Percentiles rank a stretch among this genome's conserved stretches.
phyloP scores from a whole-genome alignment of 345 rosid genomes.

The Eucalyptus decipiens region DNA sequence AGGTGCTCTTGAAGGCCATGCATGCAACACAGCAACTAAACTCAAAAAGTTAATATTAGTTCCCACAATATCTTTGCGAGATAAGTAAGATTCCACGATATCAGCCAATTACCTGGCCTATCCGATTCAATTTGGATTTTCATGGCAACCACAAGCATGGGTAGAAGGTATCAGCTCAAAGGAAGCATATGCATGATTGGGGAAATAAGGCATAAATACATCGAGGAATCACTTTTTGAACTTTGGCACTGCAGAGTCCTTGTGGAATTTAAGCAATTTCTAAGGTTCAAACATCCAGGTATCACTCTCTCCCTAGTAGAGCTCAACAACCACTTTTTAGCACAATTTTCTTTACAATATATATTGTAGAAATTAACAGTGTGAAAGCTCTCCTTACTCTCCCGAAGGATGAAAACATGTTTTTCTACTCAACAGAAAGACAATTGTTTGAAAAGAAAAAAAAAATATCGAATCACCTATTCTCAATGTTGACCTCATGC shows the following conservation, averaged over 20 bases:
- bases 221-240: not conserved
- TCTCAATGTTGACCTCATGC: not conserved
- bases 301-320: not conserved
- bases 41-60: not conserved
- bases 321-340: not conserved
- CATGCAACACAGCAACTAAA: not conserved
- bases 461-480: not conserved
- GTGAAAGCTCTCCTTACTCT: not conserved
- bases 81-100: not conserved
- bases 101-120: not conserved
- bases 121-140: not conserved
- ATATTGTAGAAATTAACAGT: not conserved
- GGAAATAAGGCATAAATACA: not conserved
- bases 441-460: not conserved
- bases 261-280: not conserved
- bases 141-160: not conserved
- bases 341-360: not conserved
- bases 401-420: not conserved
- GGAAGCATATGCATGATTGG: not conserved
- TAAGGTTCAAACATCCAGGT: not conserved
- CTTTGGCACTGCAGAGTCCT: not conserved
- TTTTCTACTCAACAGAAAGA: not conserved
- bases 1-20: not conserved
- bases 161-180: not conserved
- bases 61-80: not conserved